Evolutionary conservation across 495 filamentous ascomycete species (phyloP).

Genomic region (Penicillium coprophilum): DNA sequence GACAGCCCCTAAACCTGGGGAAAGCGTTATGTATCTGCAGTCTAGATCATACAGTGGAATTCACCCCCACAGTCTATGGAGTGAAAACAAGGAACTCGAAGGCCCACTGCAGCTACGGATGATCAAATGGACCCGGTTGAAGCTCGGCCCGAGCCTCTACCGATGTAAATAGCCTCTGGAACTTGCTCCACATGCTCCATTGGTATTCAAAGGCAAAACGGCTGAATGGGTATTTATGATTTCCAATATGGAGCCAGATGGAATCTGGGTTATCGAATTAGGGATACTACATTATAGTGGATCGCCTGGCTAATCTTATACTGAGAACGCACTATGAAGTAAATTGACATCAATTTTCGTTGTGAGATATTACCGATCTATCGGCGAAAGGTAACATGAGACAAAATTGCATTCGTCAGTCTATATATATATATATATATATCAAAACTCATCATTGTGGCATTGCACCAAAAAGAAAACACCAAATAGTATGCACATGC

Average conservation of each 20-base stretch:
- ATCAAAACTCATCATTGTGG: neutral
- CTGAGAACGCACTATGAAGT: neutral
- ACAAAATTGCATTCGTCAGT: neutral
- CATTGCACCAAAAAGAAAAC: neutral
- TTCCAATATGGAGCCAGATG: neutral
- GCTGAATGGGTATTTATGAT: neutral
- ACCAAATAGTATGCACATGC: slow-evolving; percentile 2
- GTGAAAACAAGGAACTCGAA: neutral
- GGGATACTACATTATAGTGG: neutral
- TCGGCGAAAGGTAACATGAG: neutral
- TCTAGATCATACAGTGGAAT: neutral
- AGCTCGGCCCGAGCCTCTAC: neutral
- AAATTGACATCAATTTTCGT: neutral
- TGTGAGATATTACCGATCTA: neutral
- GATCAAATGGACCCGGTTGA: neutral
- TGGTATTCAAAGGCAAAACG: neutral
- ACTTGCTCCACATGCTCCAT: neutral
- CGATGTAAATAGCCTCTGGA: neutral
- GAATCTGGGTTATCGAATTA: neutral
- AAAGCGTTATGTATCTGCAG: neutral
- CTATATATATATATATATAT: neutral
- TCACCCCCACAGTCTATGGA: neutral
- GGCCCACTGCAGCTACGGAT: neutral
- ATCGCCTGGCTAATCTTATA: neutral
- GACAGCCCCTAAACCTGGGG: neutral